Conservation (phyloP, 2,329 filamentous ascomycete genomes). For the Alternaria gansuensis region DNA sequence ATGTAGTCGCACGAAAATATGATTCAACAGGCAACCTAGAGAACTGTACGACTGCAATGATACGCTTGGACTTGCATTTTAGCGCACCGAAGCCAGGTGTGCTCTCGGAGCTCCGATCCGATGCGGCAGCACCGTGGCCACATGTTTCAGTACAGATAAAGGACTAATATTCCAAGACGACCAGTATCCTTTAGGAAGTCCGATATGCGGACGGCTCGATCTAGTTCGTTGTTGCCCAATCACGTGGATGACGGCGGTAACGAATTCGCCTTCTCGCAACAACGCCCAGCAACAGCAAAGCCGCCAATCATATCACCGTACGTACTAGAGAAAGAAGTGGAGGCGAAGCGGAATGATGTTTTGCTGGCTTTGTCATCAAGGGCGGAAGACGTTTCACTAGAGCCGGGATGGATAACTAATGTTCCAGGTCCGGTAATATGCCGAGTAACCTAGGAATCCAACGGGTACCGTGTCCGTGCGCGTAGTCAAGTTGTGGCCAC, state of each 20-base stretch:
- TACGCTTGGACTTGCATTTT: not conserved
- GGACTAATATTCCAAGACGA: slow-evolving; percentile 4
- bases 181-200: not conserved
- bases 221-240: not conserved
- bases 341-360: not conserved
- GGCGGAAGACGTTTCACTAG: not conserved
- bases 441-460: slow-evolving; percentile 2
- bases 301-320: not conserved
- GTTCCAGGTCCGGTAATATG: slow-evolving; percentile 9
- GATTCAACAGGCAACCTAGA: not conserved
- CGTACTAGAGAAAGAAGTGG: not conserved
- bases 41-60: not conserved
- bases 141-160: slow-evolving; percentile 1
- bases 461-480: not conserved
- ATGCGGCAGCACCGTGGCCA: slow-evolving; percentile 5
- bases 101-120: slow-evolving; percentile 6
- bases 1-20: not conserved
- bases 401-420: not conserved
- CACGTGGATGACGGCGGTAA: not conserved
- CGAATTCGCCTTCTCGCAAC: not conserved
- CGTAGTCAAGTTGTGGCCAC: too few species aligned
- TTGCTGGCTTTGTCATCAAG: slow-evolving; percentile 1
- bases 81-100: slow-evolving; percentile 1
- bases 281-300: not conserved
- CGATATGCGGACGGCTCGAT: not conserved